Evolutionary conservation across 768 basidiomycete species (phyloP).

Genomic region (Rhizopogon roseolus): DNA sequence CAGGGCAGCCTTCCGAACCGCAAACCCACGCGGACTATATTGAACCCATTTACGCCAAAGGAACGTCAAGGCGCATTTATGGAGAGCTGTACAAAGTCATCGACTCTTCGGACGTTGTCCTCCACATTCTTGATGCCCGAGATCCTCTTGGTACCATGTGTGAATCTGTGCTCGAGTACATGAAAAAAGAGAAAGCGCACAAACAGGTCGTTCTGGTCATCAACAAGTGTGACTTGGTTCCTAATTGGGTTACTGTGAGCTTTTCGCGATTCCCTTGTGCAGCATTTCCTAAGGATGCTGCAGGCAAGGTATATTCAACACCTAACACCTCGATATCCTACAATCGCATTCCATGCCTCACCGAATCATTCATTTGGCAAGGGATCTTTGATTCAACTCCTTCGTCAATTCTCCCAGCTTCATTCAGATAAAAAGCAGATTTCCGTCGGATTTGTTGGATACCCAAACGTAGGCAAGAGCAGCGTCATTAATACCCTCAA

Average conservation of each 20-base stretch:
- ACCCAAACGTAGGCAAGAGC: constrained; percentile 97
- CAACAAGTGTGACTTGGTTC: constrained; percentile 98
- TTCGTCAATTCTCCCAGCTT: constrained; percentile 93
- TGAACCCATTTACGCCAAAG: constrained; percentile 93
- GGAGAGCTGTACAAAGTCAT: constrained; percentile 99
- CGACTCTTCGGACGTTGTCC: constrained; percentile 94
- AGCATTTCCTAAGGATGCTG: not conserved
- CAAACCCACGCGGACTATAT: constrained; percentile 71
- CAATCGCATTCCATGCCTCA: constrained; percentile 97
- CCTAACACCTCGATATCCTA: constrained; percentile 90
- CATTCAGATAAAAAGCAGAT: constrained; percentile 99
- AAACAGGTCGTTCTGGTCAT: constrained; percentile 96
- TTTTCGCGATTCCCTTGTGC: not conserved
- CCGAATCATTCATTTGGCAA: constrained; percentile 99
- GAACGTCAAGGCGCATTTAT: constrained; percentile 93
- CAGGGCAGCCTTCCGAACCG: constrained; percentile 15
- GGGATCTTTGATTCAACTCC: constrained; percentile 93
- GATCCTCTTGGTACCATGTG: constrained; percentile 96
- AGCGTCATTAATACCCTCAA: constrained; percentile 98
- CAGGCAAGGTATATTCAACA: constrained; percentile 96
- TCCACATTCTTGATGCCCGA: constrained; percentile 93
- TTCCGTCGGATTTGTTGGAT: constrained; percentile 95
- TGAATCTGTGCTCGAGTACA: constrained; percentile 86
- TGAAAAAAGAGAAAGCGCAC: constrained; percentile 94
- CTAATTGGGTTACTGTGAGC: constrained; percentile 97